These are phyloP conservation scores for Chamaecrista fasciculata DNA, from an alignment of 306 rosid genomes.

Conservation along the genomic window DNA sequence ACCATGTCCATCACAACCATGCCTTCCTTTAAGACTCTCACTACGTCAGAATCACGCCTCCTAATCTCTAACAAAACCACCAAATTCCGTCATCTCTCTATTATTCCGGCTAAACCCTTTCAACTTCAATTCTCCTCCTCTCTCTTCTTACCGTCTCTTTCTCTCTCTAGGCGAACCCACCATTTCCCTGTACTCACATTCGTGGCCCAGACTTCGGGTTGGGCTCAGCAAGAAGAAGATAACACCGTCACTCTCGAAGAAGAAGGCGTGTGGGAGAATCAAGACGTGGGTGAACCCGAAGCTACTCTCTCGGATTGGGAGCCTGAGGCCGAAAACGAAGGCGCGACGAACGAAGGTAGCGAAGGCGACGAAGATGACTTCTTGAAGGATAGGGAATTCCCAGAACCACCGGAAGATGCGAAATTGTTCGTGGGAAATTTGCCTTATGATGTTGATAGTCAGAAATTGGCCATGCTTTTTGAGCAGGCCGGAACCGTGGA, in stretches of 20 bases:
- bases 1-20: slow-evolving; percentile 58
- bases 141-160: slow-evolving; percentile 28
- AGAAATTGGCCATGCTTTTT: slow-evolving; percentile 73
- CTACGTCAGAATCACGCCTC: slow-evolving; percentile 52
- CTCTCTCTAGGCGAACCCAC: slow-evolving; percentile 37
- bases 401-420: slow-evolving; percentile 76
- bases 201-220: slow-evolving; percentile 75
- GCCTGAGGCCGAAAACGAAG: slow-evolving; percentile 39
- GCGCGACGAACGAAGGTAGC: slow-evolving; percentile 10
- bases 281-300: slow-evolving; percentile 35
- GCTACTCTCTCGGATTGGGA: slow-evolving; percentile 46
- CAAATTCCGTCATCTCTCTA: slow-evolving; percentile 34
- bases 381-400: slow-evolving; percentile 35
- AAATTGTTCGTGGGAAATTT: slow-evolving; percentile 89
- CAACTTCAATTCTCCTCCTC: slow-evolving; percentile 48
- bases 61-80: slow-evolving; percentile 39
- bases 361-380: slow-evolving; percentile 36
- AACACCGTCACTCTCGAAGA: slow-evolving; percentile 39
- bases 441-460: slow-evolving; percentile 78
- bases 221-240: slow-evolving; percentile 76
- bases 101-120: slow-evolving; percentile 51
- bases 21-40: slow-evolving; percentile 45
- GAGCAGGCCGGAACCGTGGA: slow-evolving; percentile 82
- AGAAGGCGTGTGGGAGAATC: slow-evolving; percentile 32
- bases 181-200: slow-evolving; percentile 38